Conservation (phyloP, 305 asterid species). For the Striga hermonthica region DNA sequence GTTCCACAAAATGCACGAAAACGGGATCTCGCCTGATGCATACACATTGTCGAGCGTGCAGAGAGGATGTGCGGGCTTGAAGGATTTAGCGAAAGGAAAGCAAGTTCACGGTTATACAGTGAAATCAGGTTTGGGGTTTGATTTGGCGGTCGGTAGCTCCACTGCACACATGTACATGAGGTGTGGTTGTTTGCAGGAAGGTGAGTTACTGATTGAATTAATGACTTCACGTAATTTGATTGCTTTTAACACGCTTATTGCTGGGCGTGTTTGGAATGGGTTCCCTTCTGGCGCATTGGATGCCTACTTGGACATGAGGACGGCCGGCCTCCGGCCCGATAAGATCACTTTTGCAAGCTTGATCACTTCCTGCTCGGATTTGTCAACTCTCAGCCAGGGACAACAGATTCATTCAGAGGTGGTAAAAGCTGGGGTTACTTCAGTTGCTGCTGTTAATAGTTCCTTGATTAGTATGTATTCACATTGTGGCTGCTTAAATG, state of each 20-base stretch:
- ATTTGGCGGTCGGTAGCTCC: constrained; percentile 69
- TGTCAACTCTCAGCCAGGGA: constrained; percentile 81
- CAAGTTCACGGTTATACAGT: constrained; percentile 61
- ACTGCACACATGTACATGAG: constrained; percentile 83
- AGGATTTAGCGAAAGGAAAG: constrained; percentile 58
- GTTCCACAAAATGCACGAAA: constrained; percentile 53
- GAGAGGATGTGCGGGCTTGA: constrained; percentile 92
- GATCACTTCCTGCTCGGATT: constrained; percentile 71
- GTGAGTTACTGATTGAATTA: constrained; percentile 54
- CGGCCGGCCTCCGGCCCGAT: constrained; percentile 62
- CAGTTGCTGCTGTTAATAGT: constrained; percentile 56
- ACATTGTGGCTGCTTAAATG: constrained; percentile 76
- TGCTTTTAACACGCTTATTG: constrained; percentile 70
- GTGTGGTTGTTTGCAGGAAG: constrained; percentile 60
- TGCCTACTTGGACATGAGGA: constrained; percentile 57
- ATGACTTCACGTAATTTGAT: constrained; percentile 59
- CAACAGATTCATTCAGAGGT: constrained; percentile 86
- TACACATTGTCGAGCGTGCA: constrained; percentile 75
- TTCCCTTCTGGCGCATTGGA: constrained; percentile 55
- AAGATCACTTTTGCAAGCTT: constrained; percentile 76
- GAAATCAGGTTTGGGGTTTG: constrained; percentile 52
- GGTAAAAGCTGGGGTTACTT: constrained; percentile 58
- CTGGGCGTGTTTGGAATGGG: constrained; percentile 80
- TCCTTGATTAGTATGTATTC: constrained; percentile 89
- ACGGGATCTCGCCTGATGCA: constrained; percentile 63